phyloP scores from a whole-genome alignment of 73 alveolate species.

The Paramecium caudatum region DNA sequence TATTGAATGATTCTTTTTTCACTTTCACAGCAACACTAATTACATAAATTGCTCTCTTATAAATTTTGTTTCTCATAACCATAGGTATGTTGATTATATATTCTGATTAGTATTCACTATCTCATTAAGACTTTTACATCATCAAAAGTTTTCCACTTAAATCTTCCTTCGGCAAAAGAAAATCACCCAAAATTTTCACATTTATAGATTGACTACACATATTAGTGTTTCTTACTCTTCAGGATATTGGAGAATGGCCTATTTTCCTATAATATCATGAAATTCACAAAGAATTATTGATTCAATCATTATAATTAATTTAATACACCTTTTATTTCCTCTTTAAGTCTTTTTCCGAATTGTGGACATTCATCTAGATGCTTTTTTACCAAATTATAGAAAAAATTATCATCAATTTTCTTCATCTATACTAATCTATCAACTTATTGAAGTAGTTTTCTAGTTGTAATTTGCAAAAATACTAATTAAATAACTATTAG shows the following conservation, averaged over 20 bases:
- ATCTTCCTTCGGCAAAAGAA: constrained; percentile 52
- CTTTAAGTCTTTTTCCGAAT: constrained; percentile 22
- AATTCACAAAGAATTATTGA: constrained; percentile 28
- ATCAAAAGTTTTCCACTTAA: constrained; percentile 35
- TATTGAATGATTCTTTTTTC: constrained; percentile 36
- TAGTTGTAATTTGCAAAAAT: background rate
- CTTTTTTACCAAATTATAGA: background rate
- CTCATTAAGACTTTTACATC: constrained; percentile 8
- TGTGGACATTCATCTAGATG: constrained; percentile 60
- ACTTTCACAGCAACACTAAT: constrained; percentile 45
- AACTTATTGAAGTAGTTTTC: constrained; percentile 28
- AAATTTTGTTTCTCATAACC: background rate
- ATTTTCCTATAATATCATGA: constrained; percentile 6
- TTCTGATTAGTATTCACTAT: constrained; percentile 4
- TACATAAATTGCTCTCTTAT: background rate
- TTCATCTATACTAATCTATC: background rate
- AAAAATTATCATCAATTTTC: constrained; percentile 13
- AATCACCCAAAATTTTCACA: constrained; percentile 2
- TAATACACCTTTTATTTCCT: background rate
- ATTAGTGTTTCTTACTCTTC: constrained; percentile 37
- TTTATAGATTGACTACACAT: constrained; percentile 28
- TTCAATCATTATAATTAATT: constrained; percentile 34
- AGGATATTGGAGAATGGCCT: constrained; percentile 28
- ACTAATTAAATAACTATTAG: constrained; percentile 19
- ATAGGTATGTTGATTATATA: background rate